A percentile compares a stretch with the other conserved stretches of the same genome.
phyloP scores from a whole-genome alignment of 2,329 filamentous ascomycete genomes.

The Microsporum audouinii region DNA sequence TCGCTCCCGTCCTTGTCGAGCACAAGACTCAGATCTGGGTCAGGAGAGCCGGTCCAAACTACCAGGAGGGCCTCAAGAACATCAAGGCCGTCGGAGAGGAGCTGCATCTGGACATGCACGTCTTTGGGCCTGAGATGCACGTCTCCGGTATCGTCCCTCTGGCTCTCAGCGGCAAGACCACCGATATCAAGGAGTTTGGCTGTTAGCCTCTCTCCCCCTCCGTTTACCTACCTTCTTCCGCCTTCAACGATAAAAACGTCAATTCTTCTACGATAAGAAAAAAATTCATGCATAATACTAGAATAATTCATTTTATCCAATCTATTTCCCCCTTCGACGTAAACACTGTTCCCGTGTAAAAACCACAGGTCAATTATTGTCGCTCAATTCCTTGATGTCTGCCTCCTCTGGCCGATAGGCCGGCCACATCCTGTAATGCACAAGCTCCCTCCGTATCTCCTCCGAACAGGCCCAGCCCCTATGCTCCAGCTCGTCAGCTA shows the following conservation, averaged over 20 bases:
- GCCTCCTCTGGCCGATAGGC: too few relatives aligned
- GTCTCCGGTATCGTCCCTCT: constrained; percentile 93
- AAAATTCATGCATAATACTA: not conserved
- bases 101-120: constrained; percentile 90
- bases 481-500: not conserved
- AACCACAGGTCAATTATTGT: too few relatives aligned
- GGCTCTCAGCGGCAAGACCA: constrained; percentile 58
- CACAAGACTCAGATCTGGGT: constrained; percentile 99
- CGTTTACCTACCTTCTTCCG: not conserved
- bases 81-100: constrained; percentile 95
- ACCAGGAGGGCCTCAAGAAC: constrained; percentile 99
- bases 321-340: too few relatives aligned
- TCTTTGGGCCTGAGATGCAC: constrained; percentile 69
- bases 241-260: not conserved
- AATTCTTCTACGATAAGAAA: not conserved
- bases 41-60: constrained; percentile 81
- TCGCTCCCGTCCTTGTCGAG: constrained; percentile 72
- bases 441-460: not conserved
- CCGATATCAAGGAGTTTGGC: constrained; percentile 50
- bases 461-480: not conserved
- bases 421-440: not conserved
- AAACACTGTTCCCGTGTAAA: too few relatives aligned
- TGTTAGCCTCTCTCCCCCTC: constrained; percentile 19
- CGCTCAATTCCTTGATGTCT: too few relatives aligned
- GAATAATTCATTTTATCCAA: not conserved